Base-by-base conservation (phyloP, 805 yeast species). In the Saturnispora kantuleensis region DNA sequence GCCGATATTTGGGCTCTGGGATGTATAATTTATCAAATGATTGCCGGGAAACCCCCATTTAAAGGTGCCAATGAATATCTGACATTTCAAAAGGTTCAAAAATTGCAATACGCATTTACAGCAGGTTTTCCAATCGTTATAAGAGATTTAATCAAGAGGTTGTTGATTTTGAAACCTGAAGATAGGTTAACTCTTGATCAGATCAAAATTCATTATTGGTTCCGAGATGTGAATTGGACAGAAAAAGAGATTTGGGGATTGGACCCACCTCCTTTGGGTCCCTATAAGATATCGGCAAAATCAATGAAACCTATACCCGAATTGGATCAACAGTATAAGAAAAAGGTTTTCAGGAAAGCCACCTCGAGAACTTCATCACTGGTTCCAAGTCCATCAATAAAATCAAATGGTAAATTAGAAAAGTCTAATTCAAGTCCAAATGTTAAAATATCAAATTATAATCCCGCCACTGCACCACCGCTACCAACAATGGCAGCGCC, bases 61-160 rank as follows among this genome's bases (percentile, higher is more conserved):
- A 84, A 83, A 56, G 94, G 89, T 2, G 72, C 87, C 0, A 84
- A 84, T 57, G 95, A 84, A 56, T 84, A 84, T 55, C 63, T 81
- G 46, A 84, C 90, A 0, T 84, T 84, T 58, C 94, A 84, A 57
- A 84, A 84, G 56, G 82, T 84, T 47, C 77, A 84, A 54, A 84
- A 84, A 58, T 68, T 81, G 40, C 90, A 84, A 55, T 84, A 72
- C 62, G 93, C 94, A 2, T 84, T 81, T 55, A 79, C 87, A 45
- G 93, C 94, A 3, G 93, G 93, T 0, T 84, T 84, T 55, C 95
- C 95, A 5, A 69, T 75, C 60, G 67, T 81, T 11, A 56, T 82
- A 3, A 68, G 94, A 54, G 94, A 84, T 62, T 68, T 84, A 52
- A 78, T 84, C 35, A 83, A 83, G 57, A 74, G 77, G 50, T 76